Percentiles rank a stretch among this genome's conserved stretches.
phyloP scores from a whole-genome alignment of 257 asterid genomes.

The Jasminum sambac region DNA sequence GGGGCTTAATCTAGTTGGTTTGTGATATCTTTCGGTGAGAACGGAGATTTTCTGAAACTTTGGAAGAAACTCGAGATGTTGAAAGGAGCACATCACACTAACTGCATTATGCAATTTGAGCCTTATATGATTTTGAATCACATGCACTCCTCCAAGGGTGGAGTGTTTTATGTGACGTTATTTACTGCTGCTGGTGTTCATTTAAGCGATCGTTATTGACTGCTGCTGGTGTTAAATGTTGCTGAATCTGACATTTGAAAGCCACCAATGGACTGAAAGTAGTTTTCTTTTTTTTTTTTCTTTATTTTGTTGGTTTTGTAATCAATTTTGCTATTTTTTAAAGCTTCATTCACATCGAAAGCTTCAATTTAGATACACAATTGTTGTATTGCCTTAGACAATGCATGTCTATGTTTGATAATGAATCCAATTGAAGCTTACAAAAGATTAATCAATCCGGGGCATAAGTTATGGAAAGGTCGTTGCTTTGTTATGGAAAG shows the following conservation, averaged over 20 bases:
- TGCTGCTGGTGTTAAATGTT: neutral
- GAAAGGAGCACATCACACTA: neutral
- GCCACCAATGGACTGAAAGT: neutral
- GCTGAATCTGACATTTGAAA: neutral
- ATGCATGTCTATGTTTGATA: neutral
- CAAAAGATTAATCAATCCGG: neutral
- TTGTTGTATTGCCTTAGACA: neutral
- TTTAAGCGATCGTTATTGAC: neutral
- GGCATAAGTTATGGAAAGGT: neutral
- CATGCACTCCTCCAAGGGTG: neutral
- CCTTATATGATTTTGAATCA: neutral
- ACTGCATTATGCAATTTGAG: neutral
- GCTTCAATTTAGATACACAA: neutral
- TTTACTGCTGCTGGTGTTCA: neutral
- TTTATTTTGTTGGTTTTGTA: neutral
- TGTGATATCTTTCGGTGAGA: neutral
- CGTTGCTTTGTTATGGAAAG: neutral
- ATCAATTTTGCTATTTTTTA: neutral
- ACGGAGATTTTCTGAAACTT: neutral
- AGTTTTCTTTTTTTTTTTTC: too few species aligned
- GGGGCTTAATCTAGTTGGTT: neutral
- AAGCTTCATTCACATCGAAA: neutral
- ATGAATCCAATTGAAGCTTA: neutral
- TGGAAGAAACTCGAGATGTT: neutral
- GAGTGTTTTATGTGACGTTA: neutral